Evolutionary conservation across 2,329 filamentous ascomycete species (phyloP), one percentile per base, ranked within the genome.

Genomic region (Sphaerulina populicola): DNA sequence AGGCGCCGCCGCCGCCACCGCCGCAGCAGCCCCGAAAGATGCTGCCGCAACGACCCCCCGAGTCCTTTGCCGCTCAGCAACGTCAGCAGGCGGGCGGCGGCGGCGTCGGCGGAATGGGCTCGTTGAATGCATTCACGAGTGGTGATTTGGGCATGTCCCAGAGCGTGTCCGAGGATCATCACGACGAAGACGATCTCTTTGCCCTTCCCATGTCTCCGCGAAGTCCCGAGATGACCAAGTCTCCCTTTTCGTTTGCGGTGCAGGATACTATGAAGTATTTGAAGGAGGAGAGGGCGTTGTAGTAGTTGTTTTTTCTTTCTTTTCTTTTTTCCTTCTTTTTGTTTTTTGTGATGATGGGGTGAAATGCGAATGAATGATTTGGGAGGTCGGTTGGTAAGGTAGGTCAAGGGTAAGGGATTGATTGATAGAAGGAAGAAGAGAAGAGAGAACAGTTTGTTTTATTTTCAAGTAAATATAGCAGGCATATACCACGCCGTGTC

Each of bases 171-270:
- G 44, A 68, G 54, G 67, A 70, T 8, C 70, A 74, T 5, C 80
- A 83, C 37, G 78, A 77, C 0, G 85, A 88, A 58, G 88, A 94
- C 52, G 90, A 86, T 37, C 74, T 95, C 2, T 96, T 96, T 64
- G 89, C 88, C 0, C 77, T 94, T 47, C 88, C 88, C 1, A 81
- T 95, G 71, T 91, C 86, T 62, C 89, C 89, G 1, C 77, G 89
- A 45, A 90, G 86, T 62, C 89, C 89, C 0, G 88, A 94, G 60
- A 88, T 93, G 75, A 81, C 82, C 47, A 86, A 82, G 60, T 90
- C 86, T 64, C 89, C 88, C 0, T 96, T 95, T 64, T 79, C 77
- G 3, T 79, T 83, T 65, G 60, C 56, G 2, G 66, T 66, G n/a
- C 61, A 66, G 39, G 72, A 74, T 55, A 70, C 64, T 37, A 59